Evolutionary conservation across 345 rosid species (phyloP), one percentile per base, ranked within the genome.

Genomic region (Lenwebbia sp.): DNA sequence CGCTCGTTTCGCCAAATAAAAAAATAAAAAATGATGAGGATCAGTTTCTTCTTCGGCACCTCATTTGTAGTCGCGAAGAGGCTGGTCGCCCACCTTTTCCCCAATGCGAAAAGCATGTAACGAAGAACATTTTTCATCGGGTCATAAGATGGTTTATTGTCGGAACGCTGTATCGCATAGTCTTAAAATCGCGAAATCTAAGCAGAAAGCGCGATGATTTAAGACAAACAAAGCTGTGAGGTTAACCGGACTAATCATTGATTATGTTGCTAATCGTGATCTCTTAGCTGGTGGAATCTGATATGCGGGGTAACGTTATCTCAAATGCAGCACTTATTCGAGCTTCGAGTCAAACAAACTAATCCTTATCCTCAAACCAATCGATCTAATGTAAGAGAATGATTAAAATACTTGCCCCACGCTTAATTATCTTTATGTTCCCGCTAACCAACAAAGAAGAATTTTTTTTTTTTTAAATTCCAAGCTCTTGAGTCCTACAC

Each of bases 21-120:
- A 51, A 11, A 21, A 2, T 30, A 8, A 15, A 30, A 7, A 14
- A 6, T 30, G 6, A 0, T 7, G 8, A 65, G 3, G 7, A 30
- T 0, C 0, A 2, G 5, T 30, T 30, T 5, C 0, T 23, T 65
- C 5, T 0, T 17, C 5, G 6, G 23, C 7, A 13, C 47, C 5
- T 44, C 5, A 5, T 5, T 44, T 5, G 47, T 44, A 13, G 3
- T 51, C 17, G 15, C 19, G 8, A n/a, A 0, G 8, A 0, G 2
- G 10, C 37, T 0, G 19, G 3, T 58, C 1, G 3, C 9, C 70
- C 1, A 2, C 15, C 5, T 58, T 26, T 26, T 57, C 2, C 15
- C 1, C 21, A 15, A 28, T 60, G 10, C 1, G 0, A 28, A 60
- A 13, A 60, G 70, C 4, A 13, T 13, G 13, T 7, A 0, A 4